These are phyloP conservation scores for Graphiopsis chlorocephala DNA, from an alignment of 2,329 filamentous ascomycete species.

Conservation along the genomic window DNA sequence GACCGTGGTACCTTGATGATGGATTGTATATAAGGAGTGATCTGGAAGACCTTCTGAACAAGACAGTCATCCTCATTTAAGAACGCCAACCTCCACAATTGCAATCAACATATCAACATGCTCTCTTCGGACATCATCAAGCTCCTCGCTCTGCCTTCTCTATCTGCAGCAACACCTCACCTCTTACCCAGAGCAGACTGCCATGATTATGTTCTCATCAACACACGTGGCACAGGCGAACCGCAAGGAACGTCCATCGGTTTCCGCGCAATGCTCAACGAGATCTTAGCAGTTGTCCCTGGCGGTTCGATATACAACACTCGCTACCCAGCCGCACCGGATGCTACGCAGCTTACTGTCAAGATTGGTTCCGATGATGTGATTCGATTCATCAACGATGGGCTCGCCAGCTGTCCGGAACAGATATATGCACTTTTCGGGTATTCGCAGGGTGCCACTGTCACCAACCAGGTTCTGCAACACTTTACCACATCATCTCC, in stretches of 20 bases:
- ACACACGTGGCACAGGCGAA: slow-evolving; percentile 29
- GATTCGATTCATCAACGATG: slow-evolving; percentile 32
- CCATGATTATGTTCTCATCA: slow-evolving; percentile 22
- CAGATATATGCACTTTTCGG: slow-evolving; percentile 32
- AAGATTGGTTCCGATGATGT: slow-evolving; percentile 33
- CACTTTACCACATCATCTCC: slow-evolving; percentile 31
- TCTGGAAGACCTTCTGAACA: background rate
- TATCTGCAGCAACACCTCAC: background rate
- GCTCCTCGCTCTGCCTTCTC: background rate
- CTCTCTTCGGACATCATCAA: background rate
- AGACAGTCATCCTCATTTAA: background rate
- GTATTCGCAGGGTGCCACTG: slow-evolving; percentile 38
- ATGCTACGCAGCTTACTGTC: slow-evolving; percentile 1
- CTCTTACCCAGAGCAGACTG: background rate
- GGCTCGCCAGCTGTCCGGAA: slow-evolving; percentile 25
- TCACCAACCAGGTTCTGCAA: slow-evolving; percentile 35
- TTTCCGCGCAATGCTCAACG: slow-evolving; percentile 36
- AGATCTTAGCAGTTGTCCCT: slow-evolving; percentile 25
- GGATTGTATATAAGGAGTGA: background rate
- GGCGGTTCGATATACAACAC: slow-evolving; percentile 34
- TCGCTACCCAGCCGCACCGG: slow-evolving; percentile 31
- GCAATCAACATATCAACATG: background rate
- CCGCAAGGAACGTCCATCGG: slow-evolving; percentile 25
- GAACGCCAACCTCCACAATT: background rate
- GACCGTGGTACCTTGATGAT: background rate